These are phyloP conservation scores for Polysphondylium violaceum DNA, from an alignment of 78 protist species.

Conservation along the genomic window DNA sequence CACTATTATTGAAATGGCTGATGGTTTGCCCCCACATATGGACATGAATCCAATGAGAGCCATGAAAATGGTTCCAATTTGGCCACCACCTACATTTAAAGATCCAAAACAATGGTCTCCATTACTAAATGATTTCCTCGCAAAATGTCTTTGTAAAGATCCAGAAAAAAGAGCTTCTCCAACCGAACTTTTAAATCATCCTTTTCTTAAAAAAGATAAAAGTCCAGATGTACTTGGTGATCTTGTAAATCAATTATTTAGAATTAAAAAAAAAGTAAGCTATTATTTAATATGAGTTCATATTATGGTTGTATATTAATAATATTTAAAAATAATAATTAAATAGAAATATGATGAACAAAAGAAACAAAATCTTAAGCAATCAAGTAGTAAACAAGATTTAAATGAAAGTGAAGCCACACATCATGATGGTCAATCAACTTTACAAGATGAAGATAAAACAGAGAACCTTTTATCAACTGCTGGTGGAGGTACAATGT, in stretches of 20 bases:
- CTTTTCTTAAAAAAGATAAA: conserved; percentile 69
- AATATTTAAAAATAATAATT: no score
- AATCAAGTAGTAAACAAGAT: no score
- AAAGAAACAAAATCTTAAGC: neutral
- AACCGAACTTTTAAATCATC: conserved; percentile 64
- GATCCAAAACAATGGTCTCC: conserved; percentile 71
- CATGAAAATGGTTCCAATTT: conserved; percentile 85
- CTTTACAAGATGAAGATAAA: no score
- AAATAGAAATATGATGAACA: conserved; percentile 26
- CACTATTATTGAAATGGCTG: conserved; percentile 85
- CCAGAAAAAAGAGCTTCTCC: conserved; percentile 76
- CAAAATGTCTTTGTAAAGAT: conserved; percentile 81
- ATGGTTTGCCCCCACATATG: conserved; percentile 84
- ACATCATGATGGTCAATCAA: no score
- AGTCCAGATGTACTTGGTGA: conserved; percentile 71
- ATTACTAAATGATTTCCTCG: conserved; percentile 48
- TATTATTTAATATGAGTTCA: no score
- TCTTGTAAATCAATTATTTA: conserved; percentile 43
- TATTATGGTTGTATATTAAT: no score
- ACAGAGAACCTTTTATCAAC: conserved; percentile 11
- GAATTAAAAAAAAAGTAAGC: conserved; percentile 41
- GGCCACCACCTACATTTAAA: conserved; percentile 78
- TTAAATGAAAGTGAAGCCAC: no score
- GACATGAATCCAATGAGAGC: conserved; percentile 86
- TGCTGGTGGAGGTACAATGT: conserved; percentile 20